Percentiles rank a stretch among this genome's conserved stretches.
phyloP scores from a whole-genome alignment of 176 grass and related monocot species.

The Saccharum officinarum region DNA sequence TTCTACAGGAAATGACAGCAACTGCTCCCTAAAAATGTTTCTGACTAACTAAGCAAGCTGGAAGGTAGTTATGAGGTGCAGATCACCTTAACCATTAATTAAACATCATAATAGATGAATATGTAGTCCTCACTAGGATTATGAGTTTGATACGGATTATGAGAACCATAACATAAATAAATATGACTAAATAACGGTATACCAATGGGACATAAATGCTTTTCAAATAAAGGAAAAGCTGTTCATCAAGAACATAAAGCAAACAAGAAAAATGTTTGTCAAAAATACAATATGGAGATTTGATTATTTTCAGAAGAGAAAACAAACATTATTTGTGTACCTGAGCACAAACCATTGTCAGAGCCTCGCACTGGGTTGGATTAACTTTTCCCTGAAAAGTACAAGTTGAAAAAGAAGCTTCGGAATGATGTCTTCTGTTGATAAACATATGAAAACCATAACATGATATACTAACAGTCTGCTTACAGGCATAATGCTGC shows the following conservation, averaged over 20 bases:
- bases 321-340: slow-evolving; percentile 39
- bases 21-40: neutral
- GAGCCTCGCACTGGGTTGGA: slow-evolving; percentile 94
- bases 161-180: slow-evolving; percentile 5
- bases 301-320: slow-evolving; percentile 8
- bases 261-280: slow-evolving; percentile 12
- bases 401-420: slow-evolving; percentile 16
- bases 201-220: neutral
- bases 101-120: neutral
- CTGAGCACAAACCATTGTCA: slow-evolving; percentile 99
- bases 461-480: neutral
- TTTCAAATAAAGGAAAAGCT: neutral
- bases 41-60: neutral
- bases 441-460: slow-evolving; percentile 18
- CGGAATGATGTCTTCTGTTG: neutral
- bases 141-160: neutral
- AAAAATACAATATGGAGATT: neutral
- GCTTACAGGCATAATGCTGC: slow-evolving; percentile 99
- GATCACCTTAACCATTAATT: neutral
- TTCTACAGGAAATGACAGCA: neutral
- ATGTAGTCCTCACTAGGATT: neutral
- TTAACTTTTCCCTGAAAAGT: slow-evolving; percentile 94
- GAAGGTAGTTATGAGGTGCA: slow-evolving; percentile 3
- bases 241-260: slow-evolving; percentile 19
- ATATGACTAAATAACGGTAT: neutral